Percentiles rank a stretch among this genome's conserved stretches.
phyloP scores from a whole-genome alignment of 2,329 filamentous ascomycete genomes.

The Neofusicoccum umdonicola region DNA sequence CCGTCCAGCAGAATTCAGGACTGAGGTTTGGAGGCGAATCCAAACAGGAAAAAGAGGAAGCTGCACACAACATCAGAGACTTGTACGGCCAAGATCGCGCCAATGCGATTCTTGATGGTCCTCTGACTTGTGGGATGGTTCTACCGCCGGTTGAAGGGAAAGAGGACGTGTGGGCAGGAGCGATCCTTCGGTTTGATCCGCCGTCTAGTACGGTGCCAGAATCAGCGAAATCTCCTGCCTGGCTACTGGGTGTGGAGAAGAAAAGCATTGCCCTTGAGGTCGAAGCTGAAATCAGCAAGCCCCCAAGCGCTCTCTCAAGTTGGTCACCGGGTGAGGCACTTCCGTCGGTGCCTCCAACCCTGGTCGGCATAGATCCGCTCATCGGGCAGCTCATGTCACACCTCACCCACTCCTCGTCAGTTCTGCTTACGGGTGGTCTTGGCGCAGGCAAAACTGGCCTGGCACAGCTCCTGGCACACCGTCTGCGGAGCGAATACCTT shows the following conservation, averaged over 20 bases:
- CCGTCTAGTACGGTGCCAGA: slow-evolving; percentile 41
- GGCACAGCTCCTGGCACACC: slow-evolving; percentile 71
- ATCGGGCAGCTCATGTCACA: slow-evolving; percentile 72
- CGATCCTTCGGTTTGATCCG: slow-evolving; percentile 75
- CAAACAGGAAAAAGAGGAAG: slow-evolving; percentile 76
- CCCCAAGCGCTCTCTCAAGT: slow-evolving; percentile 29
- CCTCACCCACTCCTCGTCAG: slow-evolving; percentile 80
- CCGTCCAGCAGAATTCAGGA: slow-evolving; percentile 59
- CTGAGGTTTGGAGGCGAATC: slow-evolving; percentile 87
- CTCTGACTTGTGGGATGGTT: slow-evolving; percentile 84
- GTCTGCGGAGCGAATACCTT: slow-evolving; percentile 67
- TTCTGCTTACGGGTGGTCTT: slow-evolving; percentile 82
- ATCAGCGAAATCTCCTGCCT: slow-evolving; percentile 55
- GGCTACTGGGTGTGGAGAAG: slow-evolving; percentile 76
- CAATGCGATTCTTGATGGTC: slow-evolving; percentile 69
- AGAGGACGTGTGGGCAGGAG: slow-evolving; percentile 72
- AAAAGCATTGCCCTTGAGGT: slow-evolving; percentile 69
- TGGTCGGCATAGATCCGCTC: slow-evolving; percentile 83
- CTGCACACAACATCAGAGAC: slow-evolving; percentile 66
- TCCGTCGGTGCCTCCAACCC: slow-evolving; percentile 51
- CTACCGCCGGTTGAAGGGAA: slow-evolving; percentile 60
- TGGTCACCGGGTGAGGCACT: slow-evolving; percentile 58
- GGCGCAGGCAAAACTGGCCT: slow-evolving; percentile 88
- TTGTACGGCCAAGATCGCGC: slow-evolving; percentile 62
- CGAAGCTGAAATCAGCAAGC: slow-evolving; percentile 64